Base-by-base conservation (phyloP, 2,329 filamentous ascomycete genomes). In the Thermomyces lanuginosus region DNA sequence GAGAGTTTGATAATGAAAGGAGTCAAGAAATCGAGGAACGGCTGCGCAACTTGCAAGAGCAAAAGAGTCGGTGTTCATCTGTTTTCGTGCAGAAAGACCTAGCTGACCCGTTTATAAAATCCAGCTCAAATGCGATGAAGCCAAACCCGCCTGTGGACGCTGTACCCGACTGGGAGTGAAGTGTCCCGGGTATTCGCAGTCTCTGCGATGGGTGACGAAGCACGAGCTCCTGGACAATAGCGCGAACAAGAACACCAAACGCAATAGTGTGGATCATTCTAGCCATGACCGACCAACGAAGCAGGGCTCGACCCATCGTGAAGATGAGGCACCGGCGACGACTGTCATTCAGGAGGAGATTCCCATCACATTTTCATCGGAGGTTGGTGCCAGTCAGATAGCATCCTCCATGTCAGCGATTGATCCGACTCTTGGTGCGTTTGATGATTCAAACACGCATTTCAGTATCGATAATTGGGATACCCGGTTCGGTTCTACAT, bases 21-120 rank as follows among this genome's bases (percentile, higher is more conserved):
- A 31, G 51, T 55, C 20, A 55, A 53, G 38, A 55, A 55, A 30
- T 55, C 50, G 26, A 47, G 51, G n/a, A 52, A 53, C 30, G 51
- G 51, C 5, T 55, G 51, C 38, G 46, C 48, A n/a, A 43, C 50
- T 22, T 55, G 51, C 38, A 55, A 55, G 38, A 53, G 47, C 40
- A 53, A 54, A 44, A 42, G 51, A 29, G 51, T 54, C 8, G 30
- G 40, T 41, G 13, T 12, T 22, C 11, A 21, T 25, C 21, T 20
- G 21, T n/a, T 18, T 22, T 22, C 28, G 13, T 22, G 27, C 14
- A 20, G 26, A 28, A 29, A 24, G 10, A 19, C 14, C 21, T 27
- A 24, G 17, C 21, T 16, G n/a, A 13, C 16, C 23, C 10, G 16
- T 13, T 19, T 26, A 22, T 11, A 15, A 26, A 32, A 17, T 11